These are phyloP conservation scores for Trametes coccinea DNA, from an alignment of 768 basidiomycete genomes.

Conservation along the genomic window DNA sequence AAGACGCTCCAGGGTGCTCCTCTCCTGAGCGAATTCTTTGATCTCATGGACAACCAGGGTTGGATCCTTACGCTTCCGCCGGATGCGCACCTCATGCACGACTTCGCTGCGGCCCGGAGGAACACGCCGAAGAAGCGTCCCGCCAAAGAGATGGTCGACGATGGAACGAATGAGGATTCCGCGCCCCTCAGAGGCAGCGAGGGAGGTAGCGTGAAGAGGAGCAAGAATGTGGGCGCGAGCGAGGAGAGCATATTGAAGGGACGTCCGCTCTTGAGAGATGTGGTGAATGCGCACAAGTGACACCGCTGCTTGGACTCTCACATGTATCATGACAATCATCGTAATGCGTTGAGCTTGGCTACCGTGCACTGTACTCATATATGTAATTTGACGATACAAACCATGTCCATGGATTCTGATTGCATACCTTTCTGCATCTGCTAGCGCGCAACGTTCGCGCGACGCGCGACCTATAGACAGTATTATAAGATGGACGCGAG, in stretches of 20 bases:
- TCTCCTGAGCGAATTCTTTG: conserved; percentile 73
- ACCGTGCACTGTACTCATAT: too few species aligned
- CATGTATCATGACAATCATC: neutral
- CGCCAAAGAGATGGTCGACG: conserved; percentile 24
- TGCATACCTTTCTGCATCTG: too few species aligned
- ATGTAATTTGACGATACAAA: too few species aligned
- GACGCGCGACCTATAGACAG: too few species aligned
- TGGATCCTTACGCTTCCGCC: conserved; percentile 71
- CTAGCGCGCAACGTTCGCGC: too few species aligned
- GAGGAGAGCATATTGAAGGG: conserved; percentile 50
- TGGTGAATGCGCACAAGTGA: conserved; percentile 45
- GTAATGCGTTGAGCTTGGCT: too few species aligned
- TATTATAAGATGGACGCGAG: too few species aligned
- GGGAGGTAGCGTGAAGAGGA: conserved; percentile 37
- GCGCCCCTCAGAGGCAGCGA: conserved; percentile 6
- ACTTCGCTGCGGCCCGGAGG: conserved; percentile 16
- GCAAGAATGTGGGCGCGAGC: conserved; percentile 27
- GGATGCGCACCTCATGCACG: conserved; percentile 56
- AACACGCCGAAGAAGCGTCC: conserved; percentile 32
- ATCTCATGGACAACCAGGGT: conserved; percentile 63
- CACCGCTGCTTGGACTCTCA: neutral
- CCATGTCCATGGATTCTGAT: too few species aligned
- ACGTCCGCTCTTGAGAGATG: conserved; percentile 60
- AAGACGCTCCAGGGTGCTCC: conserved; percentile 65
- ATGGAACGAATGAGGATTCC: conserved; percentile 3